A percentile compares a stretch with the other conserved stretches of the same genome.
These are phyloP conservation scores for Plenodomus tracheiphilus DNA, from an alignment of 2,329 filamentous ascomycete genomes.

Conservation along the genomic window DNA sequence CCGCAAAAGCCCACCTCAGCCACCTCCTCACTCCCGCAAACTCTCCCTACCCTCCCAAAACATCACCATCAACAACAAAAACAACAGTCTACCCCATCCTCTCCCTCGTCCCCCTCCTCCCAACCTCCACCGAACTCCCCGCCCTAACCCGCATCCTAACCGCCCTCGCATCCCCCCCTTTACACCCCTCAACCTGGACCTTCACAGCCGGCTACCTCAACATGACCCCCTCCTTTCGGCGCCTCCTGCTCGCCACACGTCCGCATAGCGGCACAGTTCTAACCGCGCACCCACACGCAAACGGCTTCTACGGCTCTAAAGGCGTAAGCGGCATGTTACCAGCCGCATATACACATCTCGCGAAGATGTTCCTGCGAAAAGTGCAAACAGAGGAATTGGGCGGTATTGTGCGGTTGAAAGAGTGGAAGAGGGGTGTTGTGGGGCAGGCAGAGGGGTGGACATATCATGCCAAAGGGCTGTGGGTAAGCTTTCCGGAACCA, in stretches of 20 bases:
- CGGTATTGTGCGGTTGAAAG: constrained; percentile 71
- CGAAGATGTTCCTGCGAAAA: constrained; percentile 74
- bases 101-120: constrained; percentile 84
- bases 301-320: constrained; percentile 88
- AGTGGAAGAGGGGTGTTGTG: constrained; percentile 85
- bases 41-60: constrained; percentile 35
- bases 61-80: constrained; percentile 42
- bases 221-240: constrained; percentile 81
- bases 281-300: constrained; percentile 89
- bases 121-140: constrained; percentile 86
- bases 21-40: constrained; percentile 64
- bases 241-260: constrained; percentile 74
- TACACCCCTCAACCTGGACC: constrained; percentile 78
- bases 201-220: constrained; percentile 99
- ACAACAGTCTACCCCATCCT: constrained; percentile 78
- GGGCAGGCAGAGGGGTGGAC: constrained; percentile 87
- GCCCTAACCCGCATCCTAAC: constrained; percentile 75
- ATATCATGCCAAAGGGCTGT: constrained; percentile 95
- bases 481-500: constrained; percentile 71
- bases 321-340: constrained; percentile 90
- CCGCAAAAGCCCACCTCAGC: constrained; percentile 68
- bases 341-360: constrained; percentile 87
- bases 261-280: constrained; percentile 77
- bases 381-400: constrained; percentile 58
- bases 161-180: constrained; percentile 67